Evolutionary conservation across 148 eudicot genomes (phyloP), one percentile per base, ranked within the genome.

Genomic region (Talinum fruticosum): DNA sequence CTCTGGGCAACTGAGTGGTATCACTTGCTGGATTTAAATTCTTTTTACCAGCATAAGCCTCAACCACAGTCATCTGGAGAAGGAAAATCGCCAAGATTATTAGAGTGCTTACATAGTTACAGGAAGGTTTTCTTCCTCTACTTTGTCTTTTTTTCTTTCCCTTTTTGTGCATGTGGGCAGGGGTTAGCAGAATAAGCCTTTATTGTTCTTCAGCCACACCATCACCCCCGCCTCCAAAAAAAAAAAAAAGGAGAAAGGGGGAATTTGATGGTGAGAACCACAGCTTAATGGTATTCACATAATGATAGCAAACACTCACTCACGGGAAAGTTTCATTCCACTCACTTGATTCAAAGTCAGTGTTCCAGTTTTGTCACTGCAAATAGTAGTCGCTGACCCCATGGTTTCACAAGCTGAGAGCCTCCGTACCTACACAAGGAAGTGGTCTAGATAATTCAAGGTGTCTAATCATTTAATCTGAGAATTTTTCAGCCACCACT

Each of bases 351-450:
- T 94, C 81, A 94, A 77, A 72, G 98, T 94, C 81, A 94, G 86
- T 45, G 98, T 94, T 84, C 98, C 98, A 76, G 98, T 94, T 88
- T 94, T 94, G 66, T 94, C 98, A 70, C 98, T 94, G 82, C 98
- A 94, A 71, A 94, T 94, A 72, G 98, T 94, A 69, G 98, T 94
- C 28, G 98, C 95, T 78, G 98, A 94, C 59, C 98, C 98, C 98
- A 94, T 94, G 36, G 98, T 94, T 86, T 94, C 98, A 81, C 98
- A 94, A 75, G 98, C 98, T 79, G 98, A 94, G 80, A 94, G 93
- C 81, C 98, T 88, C 21, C 98, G 92, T 53, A 94, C 98, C 98
- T 94, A 89, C 80, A 79, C 8, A 64, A 21, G 23, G 7, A 83
- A 35, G 28, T 28, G n/a, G 18, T 53, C 71, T 54, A 66, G 21